A percentile compares a stretch with the other conserved stretches of the same genome.
Conservation (phyloP, 2,329 filamentous ascomycete species). For the Beauveria pseudobassiana region DNA sequence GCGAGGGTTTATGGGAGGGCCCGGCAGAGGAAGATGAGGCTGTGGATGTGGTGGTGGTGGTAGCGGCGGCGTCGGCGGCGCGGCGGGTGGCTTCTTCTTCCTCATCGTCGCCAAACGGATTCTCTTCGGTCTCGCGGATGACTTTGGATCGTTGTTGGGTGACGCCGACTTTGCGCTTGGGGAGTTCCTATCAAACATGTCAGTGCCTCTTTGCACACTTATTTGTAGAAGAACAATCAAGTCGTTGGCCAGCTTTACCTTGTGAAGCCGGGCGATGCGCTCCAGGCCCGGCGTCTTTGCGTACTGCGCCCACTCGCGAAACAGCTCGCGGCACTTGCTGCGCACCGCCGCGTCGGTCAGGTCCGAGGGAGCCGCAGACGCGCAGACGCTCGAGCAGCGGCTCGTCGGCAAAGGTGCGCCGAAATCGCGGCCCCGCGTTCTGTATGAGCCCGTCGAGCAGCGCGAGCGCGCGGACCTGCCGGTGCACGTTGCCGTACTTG, state of each 20-base stretch:
- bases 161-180: conserved; percentile 60
- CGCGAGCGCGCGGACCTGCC: conserved; percentile 79
- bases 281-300: conserved; percentile 74
- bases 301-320: conserved; percentile 83
- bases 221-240: too few relatives aligned
- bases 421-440: conserved; percentile 83
- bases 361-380: conserved; percentile 73
- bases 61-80: not conserved
- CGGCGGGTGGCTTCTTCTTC: conserved; percentile 39
- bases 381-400: conserved; percentile 85
- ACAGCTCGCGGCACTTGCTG: conserved; percentile 80
- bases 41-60: not conserved
- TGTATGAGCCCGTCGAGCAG: conserved; percentile 91
- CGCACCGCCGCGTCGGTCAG: conserved; percentile 81
- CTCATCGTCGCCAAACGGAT: conserved; percentile 62
- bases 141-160: conserved; percentile 77
- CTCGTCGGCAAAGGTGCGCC: conserved; percentile 82
- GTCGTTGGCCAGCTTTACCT: conserved; percentile 28
- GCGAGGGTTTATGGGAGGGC: not conserved
- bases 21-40: conserved; percentile 25
- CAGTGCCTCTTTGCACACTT: too few relatives aligned
- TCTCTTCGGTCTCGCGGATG: conserved; percentile 69
- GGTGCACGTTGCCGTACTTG: conserved; percentile 94
- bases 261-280: conserved; percentile 70
- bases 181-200: conserved; percentile 43